phyloP scores from a whole-genome alignment of 805 yeast genomes.

The Schizosaccharomyces octosporus region DNA sequence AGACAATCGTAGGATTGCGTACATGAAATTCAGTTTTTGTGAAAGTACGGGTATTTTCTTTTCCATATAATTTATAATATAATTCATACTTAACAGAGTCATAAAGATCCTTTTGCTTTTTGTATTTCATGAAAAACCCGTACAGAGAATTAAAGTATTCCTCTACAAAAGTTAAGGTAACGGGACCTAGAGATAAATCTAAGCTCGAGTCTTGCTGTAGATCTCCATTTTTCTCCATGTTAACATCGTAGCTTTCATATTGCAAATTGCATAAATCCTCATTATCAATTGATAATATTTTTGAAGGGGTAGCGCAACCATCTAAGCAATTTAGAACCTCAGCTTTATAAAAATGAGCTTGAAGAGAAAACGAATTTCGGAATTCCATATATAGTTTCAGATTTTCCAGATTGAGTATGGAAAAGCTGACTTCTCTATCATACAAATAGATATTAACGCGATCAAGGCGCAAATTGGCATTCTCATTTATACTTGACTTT shows the following conservation, averaged over 20 bases:
- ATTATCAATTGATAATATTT: conserved; percentile 53
- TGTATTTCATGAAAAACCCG: conserved; percentile 46
- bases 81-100: conserved; percentile 80
- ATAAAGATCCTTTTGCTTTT: conserved; percentile 66
- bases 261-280: conserved; percentile 54
- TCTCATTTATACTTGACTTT: neutral
- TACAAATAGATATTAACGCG: neutral
- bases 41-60: neutral
- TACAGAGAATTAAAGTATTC: conserved; percentile 48
- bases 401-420: neutral
- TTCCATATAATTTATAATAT: conserved; percentile 6
- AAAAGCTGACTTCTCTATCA: neutral
- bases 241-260: conserved; percentile 55
- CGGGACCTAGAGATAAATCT: conserved; percentile 48
- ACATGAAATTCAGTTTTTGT: conserved; percentile 36
- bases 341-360: neutral
- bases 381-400: neutral
- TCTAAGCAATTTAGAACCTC: neutral
- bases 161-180: conserved; percentile 57
- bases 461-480: neutral
- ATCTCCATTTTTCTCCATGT: neutral
- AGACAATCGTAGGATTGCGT: conserved; percentile 60
- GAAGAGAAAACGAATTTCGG: neutral
- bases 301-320: no score
- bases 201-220: conserved; percentile 27